Base-by-base conservation (phyloP, 371 early-diverging fungal genomes). In the Parasitella parasitica region DNA sequence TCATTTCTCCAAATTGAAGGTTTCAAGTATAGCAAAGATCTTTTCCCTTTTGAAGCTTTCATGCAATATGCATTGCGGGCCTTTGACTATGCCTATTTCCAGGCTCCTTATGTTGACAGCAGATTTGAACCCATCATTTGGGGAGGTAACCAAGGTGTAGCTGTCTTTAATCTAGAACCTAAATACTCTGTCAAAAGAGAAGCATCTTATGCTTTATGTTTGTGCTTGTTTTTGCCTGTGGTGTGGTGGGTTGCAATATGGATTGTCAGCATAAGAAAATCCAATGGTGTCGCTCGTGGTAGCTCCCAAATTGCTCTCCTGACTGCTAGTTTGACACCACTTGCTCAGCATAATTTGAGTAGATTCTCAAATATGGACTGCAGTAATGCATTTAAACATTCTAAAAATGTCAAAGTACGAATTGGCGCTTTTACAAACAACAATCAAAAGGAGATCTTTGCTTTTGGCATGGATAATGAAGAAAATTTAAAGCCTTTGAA, bases 241-340 rank as follows among this genome's bases (percentile, higher is more conserved):
- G 1, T 61, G 6, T 61, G 61, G 62, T 66, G 67, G 67, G 0
- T 57, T 3, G 13, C 15, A 0, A 20, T 66, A 15, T 66, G 67
- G 67, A 7, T 46, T 0, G 9, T 46, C 15, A 53, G 67, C 28
- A 35, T 61, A 6, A 57, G 27, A 15, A 43, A 57, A 20, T 46
- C 38, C 5, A n/a, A 48, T 9, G 57, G 61, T 22, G 12, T 66
- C n/a, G 41, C 43, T 35, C 66, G 67, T 2, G 67, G 58, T 9
- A 66, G 37, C 20, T 66, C 67, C 12, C 61, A 66, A 38, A 61
- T 66, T 13, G 38, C 39, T 22, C 18, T 66, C n/a, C 32, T 66
- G 20, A 18, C 62, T n/a, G 61, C 48, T n/a, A 20, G 35, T 5
- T 16, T 66, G 39, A 61, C 67, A 16, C 57, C 61, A 6, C 15